These are phyloP conservation scores for Fusarium fujikuroi DNA, from an alignment of 2,329 filamentous ascomycete species.

Conservation along the genomic window DNA sequence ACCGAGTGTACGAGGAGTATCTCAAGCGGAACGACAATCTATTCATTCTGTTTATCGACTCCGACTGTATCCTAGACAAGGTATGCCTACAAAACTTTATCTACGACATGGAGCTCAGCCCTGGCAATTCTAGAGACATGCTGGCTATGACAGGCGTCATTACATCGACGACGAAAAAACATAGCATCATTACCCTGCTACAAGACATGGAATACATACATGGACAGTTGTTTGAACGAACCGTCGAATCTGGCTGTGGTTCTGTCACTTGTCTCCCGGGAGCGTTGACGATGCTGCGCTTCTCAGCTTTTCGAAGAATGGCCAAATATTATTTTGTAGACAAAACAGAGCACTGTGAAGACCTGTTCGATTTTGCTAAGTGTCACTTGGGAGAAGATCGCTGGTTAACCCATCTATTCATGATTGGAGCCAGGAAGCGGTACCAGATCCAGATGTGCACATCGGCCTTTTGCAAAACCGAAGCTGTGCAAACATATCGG, in stretches of 20 bases:
- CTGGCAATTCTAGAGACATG: constrained; percentile 91
- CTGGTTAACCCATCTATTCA: constrained; percentile 98
- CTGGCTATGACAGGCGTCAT: constrained; percentile 98
- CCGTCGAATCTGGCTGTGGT: constrained; percentile 93
- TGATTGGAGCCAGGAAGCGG: constrained; percentile 92
- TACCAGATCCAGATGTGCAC: constrained; percentile 99
- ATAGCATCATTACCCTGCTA: constrained; percentile 88
- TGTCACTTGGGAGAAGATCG: constrained; percentile 94
- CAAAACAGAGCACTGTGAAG: constrained; percentile 93
- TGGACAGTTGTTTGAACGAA: constrained; percentile 94
- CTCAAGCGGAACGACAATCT: constrained; percentile 88
- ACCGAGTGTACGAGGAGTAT: constrained; percentile 90
- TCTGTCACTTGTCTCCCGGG: constrained; percentile 95
- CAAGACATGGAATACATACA: constrained; percentile 99
- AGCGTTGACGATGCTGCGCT: constrained; percentile 93
- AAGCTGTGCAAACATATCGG: constrained; percentile 88
- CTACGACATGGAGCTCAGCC: constrained; percentile 98
- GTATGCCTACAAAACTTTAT: constrained; percentile 97
- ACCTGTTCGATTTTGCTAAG: constrained; percentile 96
- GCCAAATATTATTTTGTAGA: constrained; percentile 98
- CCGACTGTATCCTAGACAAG: constrained; percentile 91
- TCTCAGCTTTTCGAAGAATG: constrained; percentile 96
- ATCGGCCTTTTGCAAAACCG: constrained; percentile 97
- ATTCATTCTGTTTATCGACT: constrained; percentile 97
- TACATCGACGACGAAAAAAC: constrained; percentile 89